phyloP scores from a whole-genome alignment of 2,329 filamentous ascomycete genomes.

The Monosporascus sp. region DNA sequence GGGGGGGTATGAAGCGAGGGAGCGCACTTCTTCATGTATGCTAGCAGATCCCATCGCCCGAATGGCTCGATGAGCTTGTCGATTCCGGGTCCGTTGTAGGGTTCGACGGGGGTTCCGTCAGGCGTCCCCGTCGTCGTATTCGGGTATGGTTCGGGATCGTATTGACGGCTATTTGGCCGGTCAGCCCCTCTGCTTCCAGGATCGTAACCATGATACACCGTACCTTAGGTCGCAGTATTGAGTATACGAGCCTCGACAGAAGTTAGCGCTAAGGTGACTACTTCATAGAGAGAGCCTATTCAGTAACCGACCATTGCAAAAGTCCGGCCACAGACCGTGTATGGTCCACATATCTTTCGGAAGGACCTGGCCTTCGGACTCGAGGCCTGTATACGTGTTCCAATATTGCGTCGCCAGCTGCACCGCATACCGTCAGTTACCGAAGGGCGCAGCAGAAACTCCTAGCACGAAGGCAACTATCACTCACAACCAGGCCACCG shows the following conservation, averaged over 20 bases:
- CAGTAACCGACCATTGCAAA: constrained; percentile 35
- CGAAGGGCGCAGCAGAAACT: not conserved
- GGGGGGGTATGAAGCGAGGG: constrained; percentile 3
- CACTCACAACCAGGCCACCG: constrained; percentile 49
- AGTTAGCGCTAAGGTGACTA: constrained; percentile 28
- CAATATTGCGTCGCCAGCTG: constrained; percentile 58
- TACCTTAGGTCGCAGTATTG: constrained; percentile 59
- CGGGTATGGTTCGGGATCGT: constrained; percentile 54
- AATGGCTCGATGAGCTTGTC: constrained; percentile 53
- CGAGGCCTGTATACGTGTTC: constrained; percentile 57
- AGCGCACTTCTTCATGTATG: constrained; percentile 55
- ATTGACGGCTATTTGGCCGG: constrained; percentile 43
- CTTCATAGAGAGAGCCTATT: not conserved
- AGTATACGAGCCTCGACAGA: constrained; percentile 53
- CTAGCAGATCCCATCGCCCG: constrained; percentile 53
- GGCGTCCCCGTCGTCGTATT: constrained; percentile 57
- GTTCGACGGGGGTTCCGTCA: constrained; percentile 46
- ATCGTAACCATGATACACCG: not conserved
- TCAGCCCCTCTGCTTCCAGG: not conserved
- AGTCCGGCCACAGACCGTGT: constrained; percentile 55
- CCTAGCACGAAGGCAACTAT: too few species aligned
- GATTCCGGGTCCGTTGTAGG: constrained; percentile 54
- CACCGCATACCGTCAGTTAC: constrained; percentile 2
- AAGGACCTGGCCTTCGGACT: constrained; percentile 51
- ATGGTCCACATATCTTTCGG: constrained; percentile 53